Evolutionary conservation across 2,329 filamentous ascomycete genomes (phyloP), one percentile per base, ranked within the genome.

Genomic region (Erysiphe pulchra): DNA sequence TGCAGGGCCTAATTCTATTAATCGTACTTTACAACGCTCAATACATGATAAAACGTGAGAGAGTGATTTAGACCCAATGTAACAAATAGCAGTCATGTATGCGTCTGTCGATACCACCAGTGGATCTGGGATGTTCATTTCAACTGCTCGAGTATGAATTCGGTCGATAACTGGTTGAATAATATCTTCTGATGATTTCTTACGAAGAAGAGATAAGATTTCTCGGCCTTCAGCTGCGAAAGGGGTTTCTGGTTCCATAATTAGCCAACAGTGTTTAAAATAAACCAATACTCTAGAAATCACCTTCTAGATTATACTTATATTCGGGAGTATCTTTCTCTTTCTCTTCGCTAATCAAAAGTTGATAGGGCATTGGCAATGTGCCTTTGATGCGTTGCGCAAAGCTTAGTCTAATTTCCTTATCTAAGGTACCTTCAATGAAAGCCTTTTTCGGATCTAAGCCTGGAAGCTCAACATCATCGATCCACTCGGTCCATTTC

Each of bases 401-500:
- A 60, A 98, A 98, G 57, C 85, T 94, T 44, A 98, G 68, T 5
- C 90, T 79, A 52, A 98, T 92, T 63, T 98, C 90, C 65, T 95
- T 95, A 58, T 98, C 90, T 48, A 98, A 64, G 3, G 84, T 80
- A 17, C 85, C 87, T 45, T 77, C 68, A 51, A 98, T 90, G 62
- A 98, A 94, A 31, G 87, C 83, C 63, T 94, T 94, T 63, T 78
- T 80, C 1, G 90, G 86, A 58, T 93, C 75, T 32, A 90, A 64
- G 49, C 78, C 67, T 0, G 82, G 72, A 24, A 92, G 69, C 39
- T 75, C 69, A 14, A 93, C 75, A 58, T 95, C 85, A 14, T 86
- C 83, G 42, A 81, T 71, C 90, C 90, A 98, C 63, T 98, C 90
- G 14, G 80, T 78, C 90, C 90, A 98, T 63, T 95, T 95, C 90